A percentile compares a stretch with the other conserved stretches of the same genome.
These are phyloP conservation scores for Linum tenue DNA, from an alignment of 345 rosid species.

Conservation along the genomic window DNA sequence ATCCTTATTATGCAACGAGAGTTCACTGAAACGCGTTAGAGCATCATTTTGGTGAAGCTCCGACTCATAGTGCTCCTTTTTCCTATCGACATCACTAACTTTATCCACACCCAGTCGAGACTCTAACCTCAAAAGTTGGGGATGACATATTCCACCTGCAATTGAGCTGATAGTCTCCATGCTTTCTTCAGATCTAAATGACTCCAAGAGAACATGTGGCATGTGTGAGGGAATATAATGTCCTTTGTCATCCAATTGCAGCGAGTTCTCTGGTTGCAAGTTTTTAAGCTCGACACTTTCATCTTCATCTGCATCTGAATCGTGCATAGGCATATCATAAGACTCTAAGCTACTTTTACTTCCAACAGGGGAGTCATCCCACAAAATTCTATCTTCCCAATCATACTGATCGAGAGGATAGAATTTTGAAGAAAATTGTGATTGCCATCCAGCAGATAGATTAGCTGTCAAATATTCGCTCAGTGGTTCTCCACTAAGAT, in stretches of 20 bases:
- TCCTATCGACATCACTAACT: conserved; percentile 18
- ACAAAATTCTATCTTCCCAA: conserved; percentile 79
- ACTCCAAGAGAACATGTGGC: conserved; percentile 41
- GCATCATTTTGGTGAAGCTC: conserved; percentile 35
- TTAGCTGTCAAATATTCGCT: conserved; percentile 32
- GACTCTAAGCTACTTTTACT: conserved; percentile 36
- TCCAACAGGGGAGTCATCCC: conserved; percentile 59
- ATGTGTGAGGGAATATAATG: conserved; percentile 19
- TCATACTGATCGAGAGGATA: conserved; percentile 82
- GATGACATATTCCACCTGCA: conserved; percentile 45
- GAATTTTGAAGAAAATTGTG: conserved; percentile 35
- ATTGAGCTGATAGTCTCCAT: conserved; percentile 15
- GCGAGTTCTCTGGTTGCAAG: conserved; percentile 22
- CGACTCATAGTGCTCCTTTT: conserved; percentile 15
- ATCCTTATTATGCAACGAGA: conserved; percentile 45
- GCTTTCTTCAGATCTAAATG: conserved; percentile 39
- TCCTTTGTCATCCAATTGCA: conserved; percentile 27
- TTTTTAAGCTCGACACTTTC: conserved; percentile 21
- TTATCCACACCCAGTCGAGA: conserved; percentile 36
- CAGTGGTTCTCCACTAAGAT: conserved; percentile 60
- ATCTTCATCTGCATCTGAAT: conserved; percentile 20
- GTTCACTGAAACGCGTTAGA: conserved; percentile 39
- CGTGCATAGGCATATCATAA: conserved; percentile 35
- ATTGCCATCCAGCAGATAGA: conserved; percentile 40
- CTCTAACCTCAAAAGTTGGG: conserved; percentile 84